These are phyloP conservation scores for Alternaria hordeiaustralica DNA, from an alignment of 2,329 filamentous ascomycete genomes.

Conservation along the genomic window DNA sequence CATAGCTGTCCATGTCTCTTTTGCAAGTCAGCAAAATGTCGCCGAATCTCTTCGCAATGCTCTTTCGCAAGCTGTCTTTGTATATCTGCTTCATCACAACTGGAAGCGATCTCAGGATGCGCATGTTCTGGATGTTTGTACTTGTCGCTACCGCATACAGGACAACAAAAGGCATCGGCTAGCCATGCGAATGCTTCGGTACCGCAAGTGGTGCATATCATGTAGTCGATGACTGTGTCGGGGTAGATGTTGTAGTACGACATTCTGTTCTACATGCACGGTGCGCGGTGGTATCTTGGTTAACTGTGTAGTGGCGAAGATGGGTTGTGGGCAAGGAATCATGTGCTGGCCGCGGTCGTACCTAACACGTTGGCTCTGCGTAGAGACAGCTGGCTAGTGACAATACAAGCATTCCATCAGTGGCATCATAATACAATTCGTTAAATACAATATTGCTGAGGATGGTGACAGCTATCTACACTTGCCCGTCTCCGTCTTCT, in stretches of 20 bases:
- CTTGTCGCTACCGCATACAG: constrained; percentile 6
- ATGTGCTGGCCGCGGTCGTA: not conserved
- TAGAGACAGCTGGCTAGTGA: not conserved
- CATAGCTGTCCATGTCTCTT: not conserved
- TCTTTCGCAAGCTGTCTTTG: not conserved
- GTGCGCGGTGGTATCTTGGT: not conserved
- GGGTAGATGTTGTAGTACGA: constrained; percentile 15
- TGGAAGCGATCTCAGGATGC: not conserved
- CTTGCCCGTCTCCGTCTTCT: not conserved
- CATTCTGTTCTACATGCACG: not conserved
- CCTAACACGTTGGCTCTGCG: not conserved
- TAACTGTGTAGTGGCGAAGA: not conserved
- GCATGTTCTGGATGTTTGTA: not conserved
- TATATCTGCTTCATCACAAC: not conserved
- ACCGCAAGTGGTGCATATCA: constrained; percentile 16
- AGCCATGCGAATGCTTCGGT: constrained; percentile 18
- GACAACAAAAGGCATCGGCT: constrained; percentile 15
- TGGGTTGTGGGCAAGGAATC: not conserved
- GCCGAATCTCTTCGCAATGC: not conserved
- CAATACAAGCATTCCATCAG: not conserved
- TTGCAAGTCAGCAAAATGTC: not conserved
- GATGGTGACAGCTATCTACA: not conserved
- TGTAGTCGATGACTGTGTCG: constrained; percentile 1
- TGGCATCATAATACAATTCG: not conserved
- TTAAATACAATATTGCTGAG: not conserved